Evolutionary conservation across 495 filamentous ascomycete genomes (phyloP).

Genomic region (Hypomontagnella monticulosa): DNA sequence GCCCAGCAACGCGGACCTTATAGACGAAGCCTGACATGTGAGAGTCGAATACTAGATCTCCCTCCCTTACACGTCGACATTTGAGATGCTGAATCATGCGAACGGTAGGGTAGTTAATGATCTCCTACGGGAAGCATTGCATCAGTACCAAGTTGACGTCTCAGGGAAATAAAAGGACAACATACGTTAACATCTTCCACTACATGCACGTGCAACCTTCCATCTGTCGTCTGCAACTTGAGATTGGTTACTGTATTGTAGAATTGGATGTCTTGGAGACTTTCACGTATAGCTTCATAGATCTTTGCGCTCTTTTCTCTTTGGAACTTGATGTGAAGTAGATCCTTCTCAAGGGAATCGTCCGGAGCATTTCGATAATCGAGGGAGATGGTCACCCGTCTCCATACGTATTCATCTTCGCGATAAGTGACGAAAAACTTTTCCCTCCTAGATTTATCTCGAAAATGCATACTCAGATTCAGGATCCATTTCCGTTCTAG

Average conservation of each 20-base stretch:
- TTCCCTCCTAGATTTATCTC: conserved; percentile 91
- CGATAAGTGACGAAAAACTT: conserved; percentile 99
- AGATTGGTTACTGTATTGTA: conserved; percentile 96
- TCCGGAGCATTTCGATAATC: conserved; percentile 86
- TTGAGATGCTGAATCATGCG: conserved; percentile 78
- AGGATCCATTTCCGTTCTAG: conserved; percentile 92
- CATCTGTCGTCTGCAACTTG: conserved; percentile 90
- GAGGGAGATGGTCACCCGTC: conserved; percentile 89
- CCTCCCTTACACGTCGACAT: conserved; percentile 74
- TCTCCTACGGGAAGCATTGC: conserved; percentile 63
- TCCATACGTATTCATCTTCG: conserved; percentile 77
- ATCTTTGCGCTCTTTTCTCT: conserved; percentile 94
- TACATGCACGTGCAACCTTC: conserved; percentile 93
- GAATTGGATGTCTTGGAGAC: conserved; percentile 89
- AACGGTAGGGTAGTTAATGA: conserved; percentile 84
- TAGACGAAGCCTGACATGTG: conserved; percentile 98
- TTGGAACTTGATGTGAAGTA: conserved; percentile 81
- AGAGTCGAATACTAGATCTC: conserved; percentile 81
- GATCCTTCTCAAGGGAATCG: conserved; percentile 85
- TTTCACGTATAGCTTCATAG: conserved; percentile 95
- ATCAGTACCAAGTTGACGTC: conserved; percentile 32
- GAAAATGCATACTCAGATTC: conserved; percentile 98
- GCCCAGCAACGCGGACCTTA: conserved; percentile 77
- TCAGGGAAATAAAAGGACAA: conserved; percentile 14
- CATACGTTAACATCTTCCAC: conserved; percentile 89